Percentiles rank a stretch among this genome's conserved stretches.
Evolutionary conservation across 495 filamentous ascomycete genomes (phyloP).

Genomic region (Xylaria scruposa): DNA sequence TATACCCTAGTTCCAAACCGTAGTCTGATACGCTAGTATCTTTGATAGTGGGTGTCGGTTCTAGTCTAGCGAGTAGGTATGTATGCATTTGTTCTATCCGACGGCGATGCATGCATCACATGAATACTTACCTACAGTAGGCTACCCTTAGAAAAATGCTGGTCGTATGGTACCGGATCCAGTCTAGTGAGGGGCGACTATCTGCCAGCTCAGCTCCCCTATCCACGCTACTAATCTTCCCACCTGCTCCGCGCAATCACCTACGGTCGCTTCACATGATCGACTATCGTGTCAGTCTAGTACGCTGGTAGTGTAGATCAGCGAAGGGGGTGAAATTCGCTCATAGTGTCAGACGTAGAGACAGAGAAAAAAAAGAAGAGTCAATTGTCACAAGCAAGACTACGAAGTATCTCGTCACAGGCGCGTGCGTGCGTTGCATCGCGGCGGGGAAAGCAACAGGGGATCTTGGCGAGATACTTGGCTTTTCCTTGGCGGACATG

Average conservation of each 20-base stretch:
- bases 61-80: neutral
- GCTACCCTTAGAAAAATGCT: neutral
- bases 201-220: slow-evolving; percentile 15
- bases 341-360: neutral
- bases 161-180: neutral
- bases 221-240: neutral
- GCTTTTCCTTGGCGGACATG: slow-evolving; percentile 19
- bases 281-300: neutral
- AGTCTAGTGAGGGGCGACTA: slow-evolving; percentile 11
- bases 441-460: slow-evolving; percentile 16
- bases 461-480: slow-evolving; percentile 22
- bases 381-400: slow-evolving; percentile 6
- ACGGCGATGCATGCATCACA: slow-evolving; percentile 17
- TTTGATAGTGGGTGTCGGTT: neutral
- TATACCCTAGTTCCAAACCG: neutral
- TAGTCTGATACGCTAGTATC: neutral
- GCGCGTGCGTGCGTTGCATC: slow-evolving; percentile 22
- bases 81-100: slow-evolving; percentile 10
- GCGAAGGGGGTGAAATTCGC: neutral
- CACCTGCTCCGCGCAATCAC: neutral
- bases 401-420: slow-evolving; percentile 15
- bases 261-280: slow-evolving; percentile 3
- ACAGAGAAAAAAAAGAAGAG: neutral
- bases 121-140: too few species aligned
- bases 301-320: neutral